A percentile compares a stretch with the other conserved stretches of the same genome.
phyloP scores from a whole-genome alignment of 2,329 filamentous ascomycete genomes.

The Beauveria sp. region DNA sequence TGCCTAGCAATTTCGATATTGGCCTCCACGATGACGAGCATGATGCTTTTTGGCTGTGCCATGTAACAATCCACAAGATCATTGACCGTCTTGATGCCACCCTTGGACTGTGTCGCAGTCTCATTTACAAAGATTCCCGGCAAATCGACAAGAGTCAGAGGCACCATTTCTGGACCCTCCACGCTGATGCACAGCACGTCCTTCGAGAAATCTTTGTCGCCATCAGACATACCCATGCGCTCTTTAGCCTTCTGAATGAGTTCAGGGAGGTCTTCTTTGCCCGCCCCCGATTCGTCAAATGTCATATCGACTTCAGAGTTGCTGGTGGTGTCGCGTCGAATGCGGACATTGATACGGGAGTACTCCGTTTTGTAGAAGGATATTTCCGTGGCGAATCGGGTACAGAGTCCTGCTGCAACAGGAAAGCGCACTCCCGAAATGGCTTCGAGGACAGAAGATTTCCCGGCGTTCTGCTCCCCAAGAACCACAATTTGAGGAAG shows the following conservation, averaged over 20 bases:
- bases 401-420: constrained; percentile 47
- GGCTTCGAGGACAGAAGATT: constrained; percentile 58
- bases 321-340: constrained; percentile 25
- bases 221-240: constrained; percentile 37
- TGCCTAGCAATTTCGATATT: constrained; percentile 45
- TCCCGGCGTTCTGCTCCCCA: constrained; percentile 54
- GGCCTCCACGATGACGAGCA: constrained; percentile 46
- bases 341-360: constrained; percentile 33
- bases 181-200: constrained; percentile 41
- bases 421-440: constrained; percentile 55
- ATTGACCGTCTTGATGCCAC: constrained; percentile 26
- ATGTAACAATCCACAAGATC: constrained; percentile 45
- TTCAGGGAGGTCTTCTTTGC: constrained; percentile 31
- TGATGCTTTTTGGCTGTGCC: constrained; percentile 48
- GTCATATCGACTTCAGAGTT: constrained; percentile 16
- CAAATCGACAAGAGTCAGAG: constrained; percentile 48
- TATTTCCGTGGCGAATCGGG: constrained; percentile 54
- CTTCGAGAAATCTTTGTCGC: constrained; percentile 31
- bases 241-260: constrained; percentile 46
- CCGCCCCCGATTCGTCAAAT: constrained; percentile 28
- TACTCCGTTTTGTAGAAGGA: constrained; percentile 37
- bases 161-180: constrained; percentile 32
- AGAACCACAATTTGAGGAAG: constrained; percentile 51
- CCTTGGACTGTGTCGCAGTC: constrained; percentile 24
- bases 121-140: constrained; percentile 36